These are phyloP conservation scores for Cytospora mali DNA, from an alignment of 2,329 filamentous ascomycete genomes.

Conservation along the genomic window DNA sequence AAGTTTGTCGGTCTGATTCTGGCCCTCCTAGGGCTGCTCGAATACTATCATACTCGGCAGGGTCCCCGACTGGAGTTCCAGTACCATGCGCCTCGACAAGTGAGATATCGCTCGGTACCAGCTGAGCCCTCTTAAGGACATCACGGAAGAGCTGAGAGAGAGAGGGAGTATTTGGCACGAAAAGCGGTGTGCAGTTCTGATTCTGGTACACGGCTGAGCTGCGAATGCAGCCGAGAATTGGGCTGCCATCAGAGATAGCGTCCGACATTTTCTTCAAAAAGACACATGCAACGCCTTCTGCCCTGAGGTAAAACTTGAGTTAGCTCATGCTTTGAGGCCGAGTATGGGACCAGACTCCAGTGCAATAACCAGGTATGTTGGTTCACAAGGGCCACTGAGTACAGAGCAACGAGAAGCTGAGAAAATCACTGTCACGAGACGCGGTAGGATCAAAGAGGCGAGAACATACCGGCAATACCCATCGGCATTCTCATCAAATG, in stretches of 20 bases:
- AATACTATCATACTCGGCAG: constrained; percentile 37
- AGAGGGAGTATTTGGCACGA: constrained; percentile 29
- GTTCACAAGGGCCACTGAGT: too few relatives aligned
- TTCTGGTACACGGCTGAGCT: constrained; percentile 45
- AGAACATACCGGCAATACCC: constrained; percentile 49
- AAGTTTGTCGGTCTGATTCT: not conserved
- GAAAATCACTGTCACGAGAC: too few relatives aligned
- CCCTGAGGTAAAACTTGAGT: constrained; percentile 46
- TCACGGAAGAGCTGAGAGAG: constrained; percentile 36
- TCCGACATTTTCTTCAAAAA: constrained; percentile 50
- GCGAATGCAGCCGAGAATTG: constrained; percentile 44
- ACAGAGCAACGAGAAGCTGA: too few relatives aligned
- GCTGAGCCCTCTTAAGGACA: constrained; percentile 33
- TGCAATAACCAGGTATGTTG: too few relatives aligned
- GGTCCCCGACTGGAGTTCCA: constrained; percentile 46
- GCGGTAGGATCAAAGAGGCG: too few relatives aligned
- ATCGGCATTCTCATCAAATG: constrained; percentile 40
- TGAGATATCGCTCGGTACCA: constrained; percentile 33
- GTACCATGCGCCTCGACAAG: constrained; percentile 47
- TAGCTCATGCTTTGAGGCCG: too few relatives aligned
- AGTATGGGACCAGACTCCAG: too few relatives aligned
- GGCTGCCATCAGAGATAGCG: constrained; percentile 51
- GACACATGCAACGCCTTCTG: constrained; percentile 49
- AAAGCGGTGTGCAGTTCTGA: constrained; percentile 38
- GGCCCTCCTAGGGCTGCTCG: constrained; percentile 37